Evolutionary conservation across 305 asterid genomes (phyloP), one percentile per base, ranked within the genome.

Genomic region (Stenogyne calaminthoides): DNA sequence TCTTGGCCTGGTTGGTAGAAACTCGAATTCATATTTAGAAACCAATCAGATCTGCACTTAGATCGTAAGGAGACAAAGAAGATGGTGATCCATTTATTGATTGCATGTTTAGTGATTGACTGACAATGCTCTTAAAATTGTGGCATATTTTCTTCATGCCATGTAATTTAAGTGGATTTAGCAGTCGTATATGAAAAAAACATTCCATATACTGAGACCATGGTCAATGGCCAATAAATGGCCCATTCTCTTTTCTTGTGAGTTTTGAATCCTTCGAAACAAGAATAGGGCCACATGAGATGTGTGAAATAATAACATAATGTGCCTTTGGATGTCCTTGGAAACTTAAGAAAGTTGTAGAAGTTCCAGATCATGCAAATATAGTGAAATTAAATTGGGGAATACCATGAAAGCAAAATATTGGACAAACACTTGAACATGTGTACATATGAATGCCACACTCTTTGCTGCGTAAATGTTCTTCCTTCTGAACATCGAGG

Each of bases 161-260:
- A 44, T 59, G 64, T 10, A 29, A n/a, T 7, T n/a, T 32, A 29
- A 59, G 42, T 27, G 42, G 20, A 58, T 27, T 29, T 29, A 39
- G 34, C 59, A 40, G 47, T 56, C 19, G 18, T 57, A 70, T 42
- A 39, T 57, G 58, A 70, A 11, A 20, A 69, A 56, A 37, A 1
- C 59, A 70, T 42, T 58, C 3, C 32, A 34, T 57, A 46, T 22
- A 57, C 40, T 57, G 66, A 57, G 65, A 58, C 67, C n/a, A n/a
- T n/a, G 46, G 64, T 42, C 67, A 70, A 58, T 4, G 14, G 22
- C 15, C 49, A 15, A 70, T 40, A 44, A 11, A 20, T 3, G 7
- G 34, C 70, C n/a, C 36, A 11, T 10, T 40, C 4, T 20, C 37
- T 15, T 42, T 70, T 58, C 47, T 36, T 70, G 18, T 57, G 74